These are phyloP conservation scores for Mitosporidium daphniae DNA, from an alignment of 371 early-diverging fungal species.

Conservation along the genomic window DNA sequence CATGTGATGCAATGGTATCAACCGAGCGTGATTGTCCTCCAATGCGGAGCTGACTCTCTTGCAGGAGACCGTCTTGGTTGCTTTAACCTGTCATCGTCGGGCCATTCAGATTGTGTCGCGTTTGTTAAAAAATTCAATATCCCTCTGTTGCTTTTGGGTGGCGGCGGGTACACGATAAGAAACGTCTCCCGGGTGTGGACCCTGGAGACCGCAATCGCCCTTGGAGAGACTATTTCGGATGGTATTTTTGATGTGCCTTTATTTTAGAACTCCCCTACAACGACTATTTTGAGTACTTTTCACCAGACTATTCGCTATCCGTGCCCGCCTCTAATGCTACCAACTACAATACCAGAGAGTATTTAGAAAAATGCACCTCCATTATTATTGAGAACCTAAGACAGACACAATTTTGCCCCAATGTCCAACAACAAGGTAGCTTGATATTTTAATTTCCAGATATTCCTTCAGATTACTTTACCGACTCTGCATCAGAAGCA, in stretches of 20 bases:
- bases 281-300: conserved; percentile 61
- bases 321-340: no score
- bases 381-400: conserved; percentile 52
- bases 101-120: conserved; percentile 58
- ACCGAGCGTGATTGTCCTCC: conserved; percentile 84
- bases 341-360: conserved; percentile 51
- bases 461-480: no score
- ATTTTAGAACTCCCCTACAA: conserved; percentile 41
- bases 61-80: conserved; percentile 89
- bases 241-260: no score
- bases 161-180: conserved; percentile 94
- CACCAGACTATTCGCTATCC: conserved; percentile 47
- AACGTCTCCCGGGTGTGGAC: conserved; percentile 84
- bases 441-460: no score
- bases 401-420: conserved; percentile 51
- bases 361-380: conserved; percentile 19
- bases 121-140: conserved; percentile 62
- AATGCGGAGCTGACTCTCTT: conserved; percentile 97
- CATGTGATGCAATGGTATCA: conserved; percentile 62
- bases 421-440: no score
- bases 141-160: conserved; percentile 75
- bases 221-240: no score
- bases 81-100: conserved; percentile 49
- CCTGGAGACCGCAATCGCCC: conserved; percentile 69
- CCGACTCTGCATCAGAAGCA: no score